phyloP scores from a whole-genome alignment of 2,329 filamentous ascomycete species.

The Penicillium thymicola region DNA sequence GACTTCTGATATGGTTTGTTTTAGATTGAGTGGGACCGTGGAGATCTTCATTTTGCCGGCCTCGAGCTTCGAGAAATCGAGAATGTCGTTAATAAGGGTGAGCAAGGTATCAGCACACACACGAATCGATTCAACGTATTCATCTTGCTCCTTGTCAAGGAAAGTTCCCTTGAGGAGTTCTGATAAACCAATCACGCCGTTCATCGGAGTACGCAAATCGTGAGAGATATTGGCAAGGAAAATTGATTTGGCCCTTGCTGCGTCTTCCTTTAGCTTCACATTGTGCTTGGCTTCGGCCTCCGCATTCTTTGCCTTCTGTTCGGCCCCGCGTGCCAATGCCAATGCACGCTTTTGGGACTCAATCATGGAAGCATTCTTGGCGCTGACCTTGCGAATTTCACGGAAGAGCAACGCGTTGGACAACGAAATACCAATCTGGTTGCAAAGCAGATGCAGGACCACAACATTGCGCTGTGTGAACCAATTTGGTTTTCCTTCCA shows the following conservation, averaged over 20 bases:
- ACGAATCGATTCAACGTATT: constrained; percentile 61
- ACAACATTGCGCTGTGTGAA: constrained; percentile 59
- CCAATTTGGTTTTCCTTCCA: constrained; percentile 61
- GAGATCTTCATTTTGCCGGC: constrained; percentile 86
- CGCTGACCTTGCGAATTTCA: constrained; percentile 59
- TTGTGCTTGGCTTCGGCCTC: constrained; percentile 63
- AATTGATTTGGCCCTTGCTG: constrained; percentile 74
- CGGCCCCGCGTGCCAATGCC: constrained; percentile 58
- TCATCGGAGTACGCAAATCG: constrained; percentile 88
- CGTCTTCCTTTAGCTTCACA: constrained; percentile 65
- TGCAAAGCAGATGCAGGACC: constrained; percentile 56
- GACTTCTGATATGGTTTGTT: constrained; percentile 63
- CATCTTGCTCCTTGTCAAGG: constrained; percentile 57
- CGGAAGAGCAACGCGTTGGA: constrained; percentile 63
- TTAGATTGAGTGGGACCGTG: constrained; percentile 75
- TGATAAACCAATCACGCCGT: constrained; percentile 81
- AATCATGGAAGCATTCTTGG: constrained; percentile 63
- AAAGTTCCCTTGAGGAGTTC: constrained; percentile 59
- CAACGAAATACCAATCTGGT: constrained; percentile 62
- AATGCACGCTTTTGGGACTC: constrained; percentile 63
- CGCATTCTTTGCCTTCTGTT: constrained; percentile 62
- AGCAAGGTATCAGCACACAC: constrained; percentile 71
- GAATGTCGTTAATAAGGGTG: constrained; percentile 86
- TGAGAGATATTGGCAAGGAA: constrained; percentile 93
- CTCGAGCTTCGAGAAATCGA: constrained; percentile 84